Conservation (phyloP, 2,329 filamentous ascomycete genomes). For the Aureobasidium sp. region DNA sequence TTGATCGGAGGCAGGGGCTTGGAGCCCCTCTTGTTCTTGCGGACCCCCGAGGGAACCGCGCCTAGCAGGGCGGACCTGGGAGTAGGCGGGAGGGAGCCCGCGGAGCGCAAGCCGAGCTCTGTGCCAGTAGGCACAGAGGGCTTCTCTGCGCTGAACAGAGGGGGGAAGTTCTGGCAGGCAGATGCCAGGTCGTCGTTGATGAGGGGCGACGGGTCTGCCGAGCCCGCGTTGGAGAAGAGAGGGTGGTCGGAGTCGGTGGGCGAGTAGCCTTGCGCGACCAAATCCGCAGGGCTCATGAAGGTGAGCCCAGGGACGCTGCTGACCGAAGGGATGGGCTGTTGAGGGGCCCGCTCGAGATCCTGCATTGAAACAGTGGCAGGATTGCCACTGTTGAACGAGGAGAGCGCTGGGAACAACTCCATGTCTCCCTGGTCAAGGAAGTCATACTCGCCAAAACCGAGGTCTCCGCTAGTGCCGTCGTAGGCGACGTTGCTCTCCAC, state of each 20-base stretch:
- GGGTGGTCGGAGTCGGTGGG: constrained; percentile 58
- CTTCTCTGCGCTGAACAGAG: not conserved
- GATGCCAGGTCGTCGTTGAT: not conserved
- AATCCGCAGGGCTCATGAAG: not conserved
- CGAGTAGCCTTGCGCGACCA: not conserved
- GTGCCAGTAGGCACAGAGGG: not conserved
- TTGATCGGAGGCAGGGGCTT: constrained; percentile 74
- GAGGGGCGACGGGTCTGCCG: not conserved
- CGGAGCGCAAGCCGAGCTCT: not conserved
- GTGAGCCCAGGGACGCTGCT: constrained; percentile 65
- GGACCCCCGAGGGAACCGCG: constrained; percentile 38
- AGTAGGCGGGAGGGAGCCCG: not conserved
- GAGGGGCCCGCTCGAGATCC: constrained; percentile 63
- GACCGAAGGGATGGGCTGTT: constrained; percentile 60
- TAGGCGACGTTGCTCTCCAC: constrained; percentile 30
- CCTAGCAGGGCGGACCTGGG: not conserved
- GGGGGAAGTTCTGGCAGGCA: too few species aligned
- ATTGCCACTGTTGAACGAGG: too few species aligned
- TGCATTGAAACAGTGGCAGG: constrained; percentile 66
- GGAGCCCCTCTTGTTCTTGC: constrained; percentile 51
- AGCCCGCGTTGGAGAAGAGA: constrained; percentile 26
- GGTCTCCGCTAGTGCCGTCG: constrained; percentile 38
- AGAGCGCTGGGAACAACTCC: too few species aligned
- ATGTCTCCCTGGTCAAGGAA: constrained; percentile 20
- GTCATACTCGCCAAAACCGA: constrained; percentile 26